Percentiles rank a stretch among this genome's conserved stretches.
These are phyloP conservation scores for Verbena officinalis DNA, from an alignment of 257 asterid genomes.

Conservation along the genomic window DNA sequence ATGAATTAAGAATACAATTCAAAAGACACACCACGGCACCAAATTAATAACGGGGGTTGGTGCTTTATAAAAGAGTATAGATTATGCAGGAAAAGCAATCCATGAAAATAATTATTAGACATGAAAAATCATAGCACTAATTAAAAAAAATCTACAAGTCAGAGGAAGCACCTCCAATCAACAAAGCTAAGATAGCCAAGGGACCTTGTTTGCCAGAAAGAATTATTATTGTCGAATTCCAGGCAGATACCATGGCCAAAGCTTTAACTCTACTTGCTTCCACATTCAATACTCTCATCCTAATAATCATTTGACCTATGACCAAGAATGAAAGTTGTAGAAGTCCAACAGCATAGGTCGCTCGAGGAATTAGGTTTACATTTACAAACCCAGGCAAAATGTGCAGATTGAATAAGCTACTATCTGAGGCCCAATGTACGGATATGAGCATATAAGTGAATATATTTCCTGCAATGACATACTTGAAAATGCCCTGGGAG, in stretches of 20 bases:
- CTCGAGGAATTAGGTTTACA: slow-evolving; percentile 69
- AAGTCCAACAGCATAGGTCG: slow-evolving; percentile 70
- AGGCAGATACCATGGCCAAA: slow-evolving; percentile 69
- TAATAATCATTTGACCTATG: slow-evolving; percentile 36
- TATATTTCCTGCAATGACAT: slow-evolving; percentile 54
- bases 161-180: slow-evolving; percentile 68
- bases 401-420: slow-evolving; percentile 42
- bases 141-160: not conserved
- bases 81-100: not conserved
- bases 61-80: no score
- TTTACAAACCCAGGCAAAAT: slow-evolving; percentile 35
- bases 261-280: slow-evolving; percentile 54
- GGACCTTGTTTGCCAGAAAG: slow-evolving; percentile 95
- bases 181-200: slow-evolving; percentile 59
- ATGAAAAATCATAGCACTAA: not conserved
- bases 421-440: slow-evolving; percentile 65
- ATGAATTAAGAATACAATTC: no score
- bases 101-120: not conserved
- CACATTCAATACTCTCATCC: slow-evolving; percentile 35
- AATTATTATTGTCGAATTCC: slow-evolving; percentile 78
- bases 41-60: no score
- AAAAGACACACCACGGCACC: no score
- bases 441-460: slow-evolving; percentile 59
- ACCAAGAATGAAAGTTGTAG: slow-evolving; percentile 61
- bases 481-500: slow-evolving; percentile 58